phyloP scores from a whole-genome alignment of 371 early-diverging fungal species.

The Mucor circinelloides region DNA sequence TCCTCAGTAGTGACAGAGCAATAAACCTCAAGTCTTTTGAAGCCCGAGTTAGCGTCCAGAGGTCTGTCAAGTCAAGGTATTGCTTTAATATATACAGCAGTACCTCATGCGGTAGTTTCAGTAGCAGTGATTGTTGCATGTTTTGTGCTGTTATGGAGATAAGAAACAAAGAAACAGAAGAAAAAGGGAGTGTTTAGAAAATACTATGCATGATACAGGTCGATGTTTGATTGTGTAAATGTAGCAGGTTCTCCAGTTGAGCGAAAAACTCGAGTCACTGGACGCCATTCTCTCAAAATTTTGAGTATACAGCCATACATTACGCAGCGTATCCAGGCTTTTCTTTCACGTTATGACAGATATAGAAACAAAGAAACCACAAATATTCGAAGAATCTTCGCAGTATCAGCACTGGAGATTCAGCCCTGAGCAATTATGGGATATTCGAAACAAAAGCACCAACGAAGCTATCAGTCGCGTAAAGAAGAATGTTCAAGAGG shows the following conservation, averaged over 20 bases:
- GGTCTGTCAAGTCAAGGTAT: background rate
- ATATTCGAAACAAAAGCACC: slow-evolving; percentile 64
- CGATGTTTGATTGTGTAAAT: background rate
- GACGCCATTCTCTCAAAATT: background rate
- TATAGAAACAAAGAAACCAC: slow-evolving; percentile 19
- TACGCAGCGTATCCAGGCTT: background rate
- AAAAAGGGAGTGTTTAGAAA: background rate
- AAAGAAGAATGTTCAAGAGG: slow-evolving; percentile 54
- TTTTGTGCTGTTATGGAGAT: background rate
- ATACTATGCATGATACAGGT: background rate
- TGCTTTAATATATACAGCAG: background rate
- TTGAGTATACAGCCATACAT: background rate
- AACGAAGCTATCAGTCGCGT: slow-evolving; percentile 62
- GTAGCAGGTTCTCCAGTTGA: background rate
- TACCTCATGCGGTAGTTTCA: background rate
- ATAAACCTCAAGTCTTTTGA: slow-evolving; percentile 1
- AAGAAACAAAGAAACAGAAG: background rate
- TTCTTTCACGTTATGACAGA: slow-evolving; percentile 2
- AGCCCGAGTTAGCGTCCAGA: slow-evolving; percentile 6
- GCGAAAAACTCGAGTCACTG: background rate
- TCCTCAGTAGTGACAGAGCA: background rate
- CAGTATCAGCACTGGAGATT: slow-evolving; percentile 82
- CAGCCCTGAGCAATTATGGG: slow-evolving; percentile 56
- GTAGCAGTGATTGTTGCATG: background rate
- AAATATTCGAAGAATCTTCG: slow-evolving; percentile 53